Conservation (phyloP, 768 basidiomycete genomes). For the Russula olivacea region DNA sequence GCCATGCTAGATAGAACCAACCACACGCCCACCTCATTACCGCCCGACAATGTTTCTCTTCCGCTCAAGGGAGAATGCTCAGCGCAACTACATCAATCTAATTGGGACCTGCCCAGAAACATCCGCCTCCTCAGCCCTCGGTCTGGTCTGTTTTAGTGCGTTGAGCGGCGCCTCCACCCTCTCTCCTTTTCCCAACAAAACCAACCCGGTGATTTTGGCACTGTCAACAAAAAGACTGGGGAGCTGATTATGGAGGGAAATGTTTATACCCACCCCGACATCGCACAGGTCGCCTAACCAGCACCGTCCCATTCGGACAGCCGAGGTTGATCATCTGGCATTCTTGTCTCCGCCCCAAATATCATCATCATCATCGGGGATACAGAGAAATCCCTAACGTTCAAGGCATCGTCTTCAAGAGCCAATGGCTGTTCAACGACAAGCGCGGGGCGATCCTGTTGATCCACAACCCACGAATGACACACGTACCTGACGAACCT, state of each 20-base stretch:
- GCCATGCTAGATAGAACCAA: neutral
- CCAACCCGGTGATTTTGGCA: conserved; percentile 15
- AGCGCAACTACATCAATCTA: conserved; percentile 19
- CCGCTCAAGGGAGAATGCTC: conserved; percentile 1
- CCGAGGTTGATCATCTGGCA: neutral
- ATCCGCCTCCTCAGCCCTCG: neutral
- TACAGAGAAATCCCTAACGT: neutral
- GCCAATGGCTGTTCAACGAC: conserved; percentile 6
- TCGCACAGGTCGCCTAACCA: neutral
- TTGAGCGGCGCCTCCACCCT: neutral
- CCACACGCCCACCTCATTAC: neutral
- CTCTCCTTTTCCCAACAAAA: neutral
- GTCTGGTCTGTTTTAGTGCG: neutral
- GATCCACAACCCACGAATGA: conserved; percentile 2
- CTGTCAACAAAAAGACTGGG: conserved; percentile 4
- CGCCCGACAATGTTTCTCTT: conserved; percentile 4
- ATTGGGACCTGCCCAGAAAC: conserved; percentile 8
- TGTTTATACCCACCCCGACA: conserved; percentile 7
- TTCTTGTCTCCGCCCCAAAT: neutral
- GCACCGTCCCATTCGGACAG: neutral
- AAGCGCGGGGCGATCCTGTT: conserved; percentile 17
- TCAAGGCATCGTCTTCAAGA: neutral
- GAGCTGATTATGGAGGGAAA: conserved; percentile 11
- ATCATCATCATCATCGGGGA: neutral
- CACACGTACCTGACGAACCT: conserved; percentile 3